These are phyloP conservation scores for Phialemonium atrogriseum DNA, from an alignment of 2,329 filamentous ascomycete species.

Conservation along the genomic window DNA sequence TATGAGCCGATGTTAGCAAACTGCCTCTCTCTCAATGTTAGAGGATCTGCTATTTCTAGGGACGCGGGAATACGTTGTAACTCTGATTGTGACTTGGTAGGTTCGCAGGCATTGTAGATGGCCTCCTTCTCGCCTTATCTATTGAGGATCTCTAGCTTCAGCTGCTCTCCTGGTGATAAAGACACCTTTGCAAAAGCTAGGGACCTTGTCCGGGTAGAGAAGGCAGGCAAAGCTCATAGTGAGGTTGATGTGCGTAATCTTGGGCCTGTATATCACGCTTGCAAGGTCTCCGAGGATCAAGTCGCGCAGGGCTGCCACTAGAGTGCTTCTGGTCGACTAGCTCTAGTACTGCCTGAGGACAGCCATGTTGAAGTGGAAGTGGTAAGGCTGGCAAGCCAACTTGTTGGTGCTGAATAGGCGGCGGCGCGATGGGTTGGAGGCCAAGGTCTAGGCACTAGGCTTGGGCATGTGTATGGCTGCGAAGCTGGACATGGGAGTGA, in stretches of 20 bases:
- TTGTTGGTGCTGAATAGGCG: no score
- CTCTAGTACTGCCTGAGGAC: slow-evolving; percentile 94
- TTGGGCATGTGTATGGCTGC: no score
- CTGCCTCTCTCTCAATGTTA: slow-evolving; percentile 79
- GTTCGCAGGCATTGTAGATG: slow-evolving; percentile 89
- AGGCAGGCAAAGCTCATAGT: slow-evolving; percentile 80
- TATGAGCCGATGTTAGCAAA: slow-evolving; percentile 84
- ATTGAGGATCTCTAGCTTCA: slow-evolving; percentile 84
- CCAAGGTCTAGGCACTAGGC: no score
- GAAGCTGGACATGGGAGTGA: no score
- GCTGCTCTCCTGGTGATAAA: slow-evolving; percentile 89
- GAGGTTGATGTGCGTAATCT: slow-evolving; percentile 84
- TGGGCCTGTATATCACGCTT: slow-evolving; percentile 59
- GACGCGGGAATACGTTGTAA: slow-evolving; percentile 82
- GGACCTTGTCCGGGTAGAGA: slow-evolving; percentile 71
- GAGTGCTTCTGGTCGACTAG: slow-evolving; percentile 81
- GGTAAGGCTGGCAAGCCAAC: no score
- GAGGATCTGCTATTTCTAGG: slow-evolving; percentile 69
- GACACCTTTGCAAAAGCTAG: slow-evolving; percentile 69
- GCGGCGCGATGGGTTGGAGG: no score
- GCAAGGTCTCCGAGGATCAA: slow-evolving; percentile 78
- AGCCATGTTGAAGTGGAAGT: slow-evolving; percentile 89
- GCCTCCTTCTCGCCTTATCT: slow-evolving; percentile 71
- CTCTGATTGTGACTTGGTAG: slow-evolving; percentile 87
- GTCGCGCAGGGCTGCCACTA: slow-evolving; percentile 76